Percentiles rank a stretch among this genome's conserved stretches.
These are phyloP conservation scores for Cyphellophora europaea DNA, from an alignment of 2,329 filamentous ascomycete species.

Conservation along the genomic window DNA sequence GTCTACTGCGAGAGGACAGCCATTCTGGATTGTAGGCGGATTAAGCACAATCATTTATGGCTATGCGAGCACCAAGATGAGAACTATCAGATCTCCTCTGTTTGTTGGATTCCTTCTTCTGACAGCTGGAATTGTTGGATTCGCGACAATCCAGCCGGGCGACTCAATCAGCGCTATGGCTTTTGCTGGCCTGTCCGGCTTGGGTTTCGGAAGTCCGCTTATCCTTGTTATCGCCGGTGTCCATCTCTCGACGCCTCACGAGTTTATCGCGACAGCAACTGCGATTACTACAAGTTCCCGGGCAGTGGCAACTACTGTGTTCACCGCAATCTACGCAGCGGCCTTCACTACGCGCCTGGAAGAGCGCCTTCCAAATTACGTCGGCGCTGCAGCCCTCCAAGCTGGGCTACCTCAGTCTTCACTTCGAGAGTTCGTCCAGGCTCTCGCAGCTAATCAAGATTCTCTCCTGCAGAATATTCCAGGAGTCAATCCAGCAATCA, in stretches of 20 bases:
- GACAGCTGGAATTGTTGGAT: slow-evolving; percentile 1
- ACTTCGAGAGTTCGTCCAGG: slow-evolving; percentile 8
- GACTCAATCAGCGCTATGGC: slow-evolving; percentile 1
- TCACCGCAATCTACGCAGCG: slow-evolving; percentile 3
- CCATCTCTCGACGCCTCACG: slow-evolving; percentile 6
- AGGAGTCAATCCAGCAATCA: slow-evolving; percentile 9
- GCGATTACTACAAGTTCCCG: slow-evolving; percentile 4
- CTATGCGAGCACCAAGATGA: slow-evolving; percentile 1
- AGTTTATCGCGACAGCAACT: slow-evolving; percentile 6
- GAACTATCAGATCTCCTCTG: slow-evolving; percentile 4
- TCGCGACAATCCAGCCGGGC: slow-evolving; percentile 5
- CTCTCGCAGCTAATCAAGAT: slow-evolving; percentile 10
- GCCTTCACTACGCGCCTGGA: slow-evolving; percentile 3
- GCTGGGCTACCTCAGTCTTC: slow-evolving; percentile 10
- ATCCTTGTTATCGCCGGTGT: slow-evolving; percentile 4
- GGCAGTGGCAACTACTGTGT: slow-evolving; percentile 1
- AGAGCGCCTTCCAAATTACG: slow-evolving; percentile 7
- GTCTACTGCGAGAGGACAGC: background rate
- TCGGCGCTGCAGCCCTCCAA: slow-evolving; percentile 5
- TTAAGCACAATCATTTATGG: slow-evolving; percentile 3
- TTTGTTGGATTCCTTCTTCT: slow-evolving; percentile 3
- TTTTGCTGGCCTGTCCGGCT: slow-evolving; percentile 3
- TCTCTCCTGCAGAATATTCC: slow-evolving; percentile 6
- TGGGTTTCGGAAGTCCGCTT: slow-evolving; percentile 5
- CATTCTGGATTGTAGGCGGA: slow-evolving; percentile 1